Evolutionary conservation across 2,329 filamentous ascomycete species (phyloP), one percentile per base, ranked within the genome.

Genomic region (Microascus cirrosus): DNA sequence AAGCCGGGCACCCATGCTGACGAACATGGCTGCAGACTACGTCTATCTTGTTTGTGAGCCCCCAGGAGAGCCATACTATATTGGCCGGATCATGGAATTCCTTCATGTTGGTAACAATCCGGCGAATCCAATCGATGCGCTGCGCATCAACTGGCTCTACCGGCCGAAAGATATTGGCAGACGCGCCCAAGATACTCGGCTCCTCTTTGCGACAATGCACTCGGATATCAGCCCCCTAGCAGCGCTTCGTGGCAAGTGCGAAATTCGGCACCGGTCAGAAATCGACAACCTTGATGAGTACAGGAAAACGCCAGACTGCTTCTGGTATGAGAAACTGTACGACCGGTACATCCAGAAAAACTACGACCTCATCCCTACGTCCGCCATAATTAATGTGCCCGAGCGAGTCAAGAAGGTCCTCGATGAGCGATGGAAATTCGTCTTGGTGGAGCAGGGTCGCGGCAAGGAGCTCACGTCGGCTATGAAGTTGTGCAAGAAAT

Each of bases 131-230:
- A 85, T 99, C 62, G 93, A 96, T 68, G 85, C 90, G 50, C 73
- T 99, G 66, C 87, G 92, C 64, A 89, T 97, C 68, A 99, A 99
- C 74, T 99, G 94, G 94, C 96, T 93, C 73, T 97, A 97, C 71
- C 85, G 94, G 48, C 93, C 94, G 59, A 91, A 94, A 72, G 94
- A 99, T 73, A 95, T 97, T 68, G 89, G 90, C 64, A 89, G 92
- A 65, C 94, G 92, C 74, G 87, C 89, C 64, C 87, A 89, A 70
- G 94, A 99, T 77, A 93, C 89, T 60, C 88, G 94, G 61, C 79
- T 93, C 66, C 84, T 99, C 56, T 96, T 93, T 73, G 93, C 91
- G 61, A 96, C 94, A 34, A 99, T 99, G 94, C 94, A 99, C 73
- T 97, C 94, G 28, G 94, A 99, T 75, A 87, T 91, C 61, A 95